These are phyloP conservation scores for Pterocarpus macrocarpus DNA, from an alignment of 306 rosid genomes.

Conservation along the genomic window DNA sequence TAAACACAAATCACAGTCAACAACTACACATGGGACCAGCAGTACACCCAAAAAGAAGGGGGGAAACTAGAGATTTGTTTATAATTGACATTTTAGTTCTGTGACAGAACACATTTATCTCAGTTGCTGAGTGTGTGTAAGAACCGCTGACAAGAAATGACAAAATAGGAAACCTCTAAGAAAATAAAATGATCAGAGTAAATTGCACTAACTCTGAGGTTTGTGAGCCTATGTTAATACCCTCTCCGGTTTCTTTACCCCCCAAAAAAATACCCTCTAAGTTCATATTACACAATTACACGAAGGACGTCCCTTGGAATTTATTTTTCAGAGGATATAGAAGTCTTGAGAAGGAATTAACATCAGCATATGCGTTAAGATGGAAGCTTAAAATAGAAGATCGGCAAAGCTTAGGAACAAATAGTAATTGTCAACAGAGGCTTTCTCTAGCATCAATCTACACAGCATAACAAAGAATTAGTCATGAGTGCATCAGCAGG, in stretches of 20 bases:
- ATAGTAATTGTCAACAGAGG: not conserved
- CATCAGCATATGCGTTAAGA: not conserved
- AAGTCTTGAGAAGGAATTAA: not conserved
- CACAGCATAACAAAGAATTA: not conserved
- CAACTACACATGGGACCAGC: not conserved
- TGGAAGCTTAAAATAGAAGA: not conserved
- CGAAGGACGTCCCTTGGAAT: not conserved
- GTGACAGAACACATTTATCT: no score
- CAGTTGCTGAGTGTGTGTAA: no score
- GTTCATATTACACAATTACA: not conserved
- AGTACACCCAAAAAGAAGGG: not conserved
- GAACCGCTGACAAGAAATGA: no score
- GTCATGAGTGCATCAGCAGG: not conserved
- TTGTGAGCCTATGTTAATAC: no score
- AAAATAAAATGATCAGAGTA: no score
- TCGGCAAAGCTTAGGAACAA: not conserved
- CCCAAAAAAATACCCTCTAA: not conserved
- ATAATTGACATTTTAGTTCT: not conserved
- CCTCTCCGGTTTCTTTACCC: no score
- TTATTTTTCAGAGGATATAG: not conserved
- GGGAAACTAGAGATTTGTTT: not conserved
- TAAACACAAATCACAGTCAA: not conserved
- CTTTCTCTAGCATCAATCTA: constrained; percentile 3
- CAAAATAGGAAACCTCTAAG: no score
- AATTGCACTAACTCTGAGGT: no score